Evolutionary conservation across 176 grass and related monocot genomes (phyloP).

Genomic region (Coix lacrymajobi): DNA sequence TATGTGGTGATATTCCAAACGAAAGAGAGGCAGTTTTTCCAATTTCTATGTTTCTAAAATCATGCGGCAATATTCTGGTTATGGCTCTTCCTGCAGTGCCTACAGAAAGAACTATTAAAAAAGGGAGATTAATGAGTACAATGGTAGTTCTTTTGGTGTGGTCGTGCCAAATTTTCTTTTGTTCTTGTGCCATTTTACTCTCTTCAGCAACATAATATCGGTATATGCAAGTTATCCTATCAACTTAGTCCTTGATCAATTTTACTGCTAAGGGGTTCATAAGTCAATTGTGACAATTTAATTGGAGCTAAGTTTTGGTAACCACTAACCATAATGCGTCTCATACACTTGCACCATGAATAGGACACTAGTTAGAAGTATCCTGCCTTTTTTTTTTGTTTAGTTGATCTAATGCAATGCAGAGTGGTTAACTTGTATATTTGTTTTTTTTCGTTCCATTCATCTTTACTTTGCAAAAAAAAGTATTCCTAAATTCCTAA

Average conservation of each 20-base stretch:
- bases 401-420: neutral
- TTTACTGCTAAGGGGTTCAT: neutral
- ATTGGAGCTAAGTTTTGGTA: neutral
- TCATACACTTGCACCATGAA: neutral
- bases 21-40: neutral
- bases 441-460: slow-evolving; percentile 23
- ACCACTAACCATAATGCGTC: neutral
- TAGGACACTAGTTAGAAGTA: slow-evolving; percentile 5
- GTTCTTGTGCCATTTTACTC: neutral
- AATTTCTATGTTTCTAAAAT: neutral
- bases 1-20: neutral
- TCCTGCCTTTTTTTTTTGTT: neutral
- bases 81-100: neutral
- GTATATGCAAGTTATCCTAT: neutral
- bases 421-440: neutral
- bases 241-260: neutral
- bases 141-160: neutral
- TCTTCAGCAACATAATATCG: neutral
- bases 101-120: neutral
- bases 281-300: neutral
- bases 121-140: neutral
- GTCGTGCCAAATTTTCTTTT: neutral
- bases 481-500: slow-evolving; percentile 2
- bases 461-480: neutral
- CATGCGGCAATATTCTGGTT: neutral